These are phyloP conservation scores for Prasinococcaceae sp. DNA, from an alignment of 139 green algal genomes.

Conservation along the genomic window DNA sequence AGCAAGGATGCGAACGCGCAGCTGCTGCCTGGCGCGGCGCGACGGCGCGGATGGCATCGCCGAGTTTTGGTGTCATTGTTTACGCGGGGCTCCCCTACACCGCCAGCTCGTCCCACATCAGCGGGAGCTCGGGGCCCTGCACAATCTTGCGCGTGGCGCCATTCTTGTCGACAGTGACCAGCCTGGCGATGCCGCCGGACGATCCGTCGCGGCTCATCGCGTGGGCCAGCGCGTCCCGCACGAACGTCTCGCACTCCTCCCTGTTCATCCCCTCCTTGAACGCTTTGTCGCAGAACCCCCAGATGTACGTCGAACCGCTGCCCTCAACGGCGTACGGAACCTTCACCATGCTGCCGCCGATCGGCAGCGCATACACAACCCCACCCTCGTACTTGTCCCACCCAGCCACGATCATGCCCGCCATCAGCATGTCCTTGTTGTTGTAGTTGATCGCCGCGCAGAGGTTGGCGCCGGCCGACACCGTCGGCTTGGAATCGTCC, in stretches of 20 bases:
- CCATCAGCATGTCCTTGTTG: conserved; percentile 62
- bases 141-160: too few species aligned
- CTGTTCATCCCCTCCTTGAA: conserved; percentile 43
- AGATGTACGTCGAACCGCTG: conserved; percentile 7
- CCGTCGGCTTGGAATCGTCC: too few species aligned
- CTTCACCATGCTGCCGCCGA: conserved; percentile 28
- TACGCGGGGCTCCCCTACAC: too few species aligned
- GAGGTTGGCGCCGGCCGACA: too few species aligned
- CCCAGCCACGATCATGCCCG: conserved; percentile 83
- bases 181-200: conserved; percentile 44
- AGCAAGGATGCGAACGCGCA: too few species aligned
- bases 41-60: too few species aligned
- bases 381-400: conserved; percentile 65
- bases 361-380: conserved; percentile 30
- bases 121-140: too few species aligned
- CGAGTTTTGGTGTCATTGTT: too few species aligned
- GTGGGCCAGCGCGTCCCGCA: conserved; percentile 47
- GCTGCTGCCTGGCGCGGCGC: too few species aligned
- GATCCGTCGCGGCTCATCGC: conserved; percentile 71
- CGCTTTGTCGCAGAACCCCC: conserved; percentile 6
- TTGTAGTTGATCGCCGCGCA: too few species aligned
- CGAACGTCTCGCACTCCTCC: conserved; percentile 59
- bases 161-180: background rate
- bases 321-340: conserved; percentile 28
- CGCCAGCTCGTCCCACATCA: too few species aligned